Conservation (phyloP, 225 moss, liverwort and hornwort genomes). For the Thuidium tamariscinum region DNA sequence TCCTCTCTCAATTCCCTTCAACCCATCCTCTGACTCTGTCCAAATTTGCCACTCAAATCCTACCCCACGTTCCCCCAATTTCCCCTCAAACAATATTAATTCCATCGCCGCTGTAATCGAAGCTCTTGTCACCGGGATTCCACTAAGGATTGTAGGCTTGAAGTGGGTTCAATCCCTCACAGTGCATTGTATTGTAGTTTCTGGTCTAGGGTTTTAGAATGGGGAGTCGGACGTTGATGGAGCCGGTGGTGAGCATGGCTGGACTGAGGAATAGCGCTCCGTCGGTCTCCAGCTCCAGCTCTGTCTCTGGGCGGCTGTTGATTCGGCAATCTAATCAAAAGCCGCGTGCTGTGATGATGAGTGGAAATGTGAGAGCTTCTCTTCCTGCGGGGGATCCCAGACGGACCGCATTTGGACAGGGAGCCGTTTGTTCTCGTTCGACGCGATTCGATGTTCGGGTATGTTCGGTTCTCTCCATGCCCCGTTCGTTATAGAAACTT, state of each 20-base stretch:
- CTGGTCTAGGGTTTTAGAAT: not conserved
- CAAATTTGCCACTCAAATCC: not conserved
- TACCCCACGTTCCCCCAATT: too few species aligned
- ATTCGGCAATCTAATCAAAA: not conserved
- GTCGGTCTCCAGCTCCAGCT: not conserved
- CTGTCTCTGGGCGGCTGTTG: not conserved
- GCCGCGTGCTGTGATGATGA: not conserved
- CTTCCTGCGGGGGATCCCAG: not conserved
- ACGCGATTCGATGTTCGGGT: constrained; percentile 15
- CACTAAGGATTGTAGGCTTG: not conserved
- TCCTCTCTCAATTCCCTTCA: not conserved
- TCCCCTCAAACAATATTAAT: not conserved
- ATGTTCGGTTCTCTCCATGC: not conserved
- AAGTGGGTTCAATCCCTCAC: not conserved
- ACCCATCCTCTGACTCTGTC: not conserved
- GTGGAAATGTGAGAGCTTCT: not conserved
- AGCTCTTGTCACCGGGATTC: not conserved
- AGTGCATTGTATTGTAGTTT: not conserved
- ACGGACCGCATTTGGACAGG: constrained; percentile 20
- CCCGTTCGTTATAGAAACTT: not conserved
- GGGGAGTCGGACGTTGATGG: constrained; percentile 18
- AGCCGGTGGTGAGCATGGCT: constrained; percentile 5
- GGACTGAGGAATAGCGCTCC: not conserved
- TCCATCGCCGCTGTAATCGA: not conserved
- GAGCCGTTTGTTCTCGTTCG: not conserved